Percentiles rank a stretch among this genome's conserved stretches.
Evolutionary conservation across 1,284 basidiomycete genomes (phyloP).

Genomic region (Rhodotorula mucilaginosa): DNA sequence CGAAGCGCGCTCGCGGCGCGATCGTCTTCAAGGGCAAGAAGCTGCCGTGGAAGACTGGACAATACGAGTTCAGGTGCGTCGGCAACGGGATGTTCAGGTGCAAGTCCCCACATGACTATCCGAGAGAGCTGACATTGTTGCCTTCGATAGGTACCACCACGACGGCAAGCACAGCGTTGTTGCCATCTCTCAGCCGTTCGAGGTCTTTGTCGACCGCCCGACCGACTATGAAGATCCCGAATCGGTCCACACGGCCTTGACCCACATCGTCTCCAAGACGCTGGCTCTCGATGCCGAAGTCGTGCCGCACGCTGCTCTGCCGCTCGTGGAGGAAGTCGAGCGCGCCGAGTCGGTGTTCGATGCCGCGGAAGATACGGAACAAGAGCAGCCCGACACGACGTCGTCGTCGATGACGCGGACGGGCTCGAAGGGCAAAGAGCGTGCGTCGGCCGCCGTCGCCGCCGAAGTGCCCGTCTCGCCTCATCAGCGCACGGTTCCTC

Average conservation of each 20-base stretch:
- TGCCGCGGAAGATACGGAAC: not conserved
- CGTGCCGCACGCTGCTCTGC: conserved; percentile 63
- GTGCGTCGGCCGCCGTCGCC: not conserved
- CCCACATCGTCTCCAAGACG: conserved; percentile 77
- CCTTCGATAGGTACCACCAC: conserved; percentile 48
- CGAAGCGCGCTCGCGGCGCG: conserved; percentile 55
- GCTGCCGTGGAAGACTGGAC: conserved; percentile 80
- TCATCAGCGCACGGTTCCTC: not conserved
- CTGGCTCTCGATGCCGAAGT: conserved; percentile 79
- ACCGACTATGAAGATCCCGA: conserved; percentile 59
- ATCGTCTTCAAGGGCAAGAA: conserved; percentile 72
- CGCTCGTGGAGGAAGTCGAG: conserved; percentile 18
- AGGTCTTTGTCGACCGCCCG: conserved; percentile 77
- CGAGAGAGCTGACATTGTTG: not conserved
- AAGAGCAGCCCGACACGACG: not conserved
- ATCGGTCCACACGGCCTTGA: conserved; percentile 64
- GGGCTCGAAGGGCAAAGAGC: conserved; percentile 44
- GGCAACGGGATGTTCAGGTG: not conserved
- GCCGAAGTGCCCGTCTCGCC: not conserved
- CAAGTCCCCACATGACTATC: no score
- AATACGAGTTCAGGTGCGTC: conserved; percentile 70
- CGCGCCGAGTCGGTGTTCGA: not conserved
- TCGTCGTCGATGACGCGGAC: not conserved
- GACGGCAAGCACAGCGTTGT: conserved; percentile 90
- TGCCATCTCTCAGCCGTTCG: conserved; percentile 73